These are phyloP conservation scores for Fusarium bactridioides DNA, from an alignment of 2,329 filamentous ascomycete species.

Conservation along the genomic window DNA sequence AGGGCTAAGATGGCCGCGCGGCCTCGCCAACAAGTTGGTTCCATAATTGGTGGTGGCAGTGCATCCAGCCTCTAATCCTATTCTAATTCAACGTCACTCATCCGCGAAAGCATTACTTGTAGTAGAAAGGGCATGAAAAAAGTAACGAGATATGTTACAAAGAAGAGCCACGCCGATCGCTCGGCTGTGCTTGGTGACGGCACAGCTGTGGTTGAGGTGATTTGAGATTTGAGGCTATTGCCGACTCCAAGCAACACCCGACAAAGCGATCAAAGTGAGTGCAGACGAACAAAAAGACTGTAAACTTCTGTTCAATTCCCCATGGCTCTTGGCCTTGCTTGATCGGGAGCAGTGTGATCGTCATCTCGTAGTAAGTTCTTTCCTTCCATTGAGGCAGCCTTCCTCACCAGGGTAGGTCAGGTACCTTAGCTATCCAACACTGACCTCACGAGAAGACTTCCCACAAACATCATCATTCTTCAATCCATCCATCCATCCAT, in stretches of 20 bases:
- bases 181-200: background rate
- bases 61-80: constrained; percentile 10
- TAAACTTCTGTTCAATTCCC: no score
- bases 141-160: background rate
- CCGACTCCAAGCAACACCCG: no score
- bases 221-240: background rate
- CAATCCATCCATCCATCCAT: background rate
- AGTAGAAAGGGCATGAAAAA: background rate
- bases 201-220: background rate
- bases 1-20: constrained; percentile 27
- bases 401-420: background rate
- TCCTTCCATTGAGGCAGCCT: background rate
- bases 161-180: background rate
- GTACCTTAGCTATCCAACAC: background rate
- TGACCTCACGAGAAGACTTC: background rate
- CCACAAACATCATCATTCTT: background rate
- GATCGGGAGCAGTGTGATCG: background rate
- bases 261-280: background rate
- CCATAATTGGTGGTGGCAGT: constrained; percentile 36
- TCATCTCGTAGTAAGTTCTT: background rate
- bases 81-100: constrained; percentile 25
- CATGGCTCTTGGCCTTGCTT: background rate
- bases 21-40: constrained; percentile 28
- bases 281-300: background rate
- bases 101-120: background rate